Evolutionary conservation across 108 stramenopile species (phyloP).

Genomic region (Cafeteria roenbergensis): DNA sequence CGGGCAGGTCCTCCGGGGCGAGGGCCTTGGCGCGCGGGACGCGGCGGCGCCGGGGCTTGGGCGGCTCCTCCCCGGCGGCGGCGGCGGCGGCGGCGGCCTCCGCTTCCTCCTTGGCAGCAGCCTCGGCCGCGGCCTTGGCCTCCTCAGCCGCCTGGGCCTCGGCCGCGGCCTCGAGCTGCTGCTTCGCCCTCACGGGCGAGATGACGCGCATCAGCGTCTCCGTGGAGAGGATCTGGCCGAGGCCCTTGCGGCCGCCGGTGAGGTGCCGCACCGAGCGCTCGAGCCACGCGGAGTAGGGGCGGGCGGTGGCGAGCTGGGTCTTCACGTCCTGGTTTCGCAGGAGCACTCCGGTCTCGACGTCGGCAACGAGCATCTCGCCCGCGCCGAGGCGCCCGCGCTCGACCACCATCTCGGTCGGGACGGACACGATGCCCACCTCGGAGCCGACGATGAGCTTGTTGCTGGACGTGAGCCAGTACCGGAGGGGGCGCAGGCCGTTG

Average conservation of each 20-base stretch:
- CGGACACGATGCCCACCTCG: constrained; percentile 75
- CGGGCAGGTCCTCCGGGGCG: too few species aligned
- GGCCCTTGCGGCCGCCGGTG: constrained; percentile 49
- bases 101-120: too few species aligned
- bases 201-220: background rate
- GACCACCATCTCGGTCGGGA: constrained; percentile 65
- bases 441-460: constrained; percentile 80
- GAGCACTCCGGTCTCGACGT: constrained; percentile 76
- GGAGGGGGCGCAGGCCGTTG: constrained; percentile 79
- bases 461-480: constrained; percentile 89
- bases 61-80: too few species aligned
- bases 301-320: constrained; percentile 64
- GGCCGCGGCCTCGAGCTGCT: background rate
- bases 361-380: constrained; percentile 92
- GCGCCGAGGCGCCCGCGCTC: constrained; percentile 87
- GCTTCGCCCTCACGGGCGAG: background rate
- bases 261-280: constrained; percentile 59
- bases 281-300: constrained; percentile 79
- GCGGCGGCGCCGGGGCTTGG: too few species aligned
- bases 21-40: too few species aligned
- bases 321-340: constrained; percentile 90
- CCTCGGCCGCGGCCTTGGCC: background rate
- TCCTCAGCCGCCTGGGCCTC: background rate
- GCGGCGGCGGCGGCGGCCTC: constrained; percentile 53
- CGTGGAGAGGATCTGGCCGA: constrained; percentile 12